Percentiles rank a stretch among this genome's conserved stretches.
Conservation (phyloP, 2,329 filamentous ascomycete species). For the Scytalidium sp. region DNA sequence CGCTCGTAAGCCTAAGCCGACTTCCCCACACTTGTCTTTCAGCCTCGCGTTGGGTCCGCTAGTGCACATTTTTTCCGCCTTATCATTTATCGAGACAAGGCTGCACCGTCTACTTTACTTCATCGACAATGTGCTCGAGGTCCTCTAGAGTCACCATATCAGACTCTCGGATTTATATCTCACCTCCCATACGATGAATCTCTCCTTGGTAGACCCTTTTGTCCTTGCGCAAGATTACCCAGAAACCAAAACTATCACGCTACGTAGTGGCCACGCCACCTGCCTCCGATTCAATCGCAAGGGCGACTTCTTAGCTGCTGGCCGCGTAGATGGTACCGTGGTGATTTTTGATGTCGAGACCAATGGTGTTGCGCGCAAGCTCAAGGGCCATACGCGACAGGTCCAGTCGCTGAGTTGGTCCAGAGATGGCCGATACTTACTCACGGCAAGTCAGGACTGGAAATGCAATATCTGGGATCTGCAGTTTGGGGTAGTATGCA, state of each 20-base stretch:
- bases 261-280: constrained; percentile 68
- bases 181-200: constrained; percentile 53
- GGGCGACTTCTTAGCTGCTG: constrained; percentile 92
- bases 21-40: background rate
- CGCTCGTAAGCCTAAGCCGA: too few relatives aligned
- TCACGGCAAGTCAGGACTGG: constrained; percentile 94
- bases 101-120: background rate
- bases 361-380: constrained; percentile 90
- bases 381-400: constrained; percentile 88
- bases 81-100: background rate
- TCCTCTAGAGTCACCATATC: background rate
- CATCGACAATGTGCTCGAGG: background rate
- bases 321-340: constrained; percentile 89
- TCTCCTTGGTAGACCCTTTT: constrained; percentile 69
- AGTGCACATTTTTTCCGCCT: background rate
- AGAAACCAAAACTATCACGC: constrained; percentile 81
- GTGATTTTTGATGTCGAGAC: constrained; percentile 98
- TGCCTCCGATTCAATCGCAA: constrained; percentile 85
- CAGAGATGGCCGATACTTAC: constrained; percentile 81
- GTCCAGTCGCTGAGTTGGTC: constrained; percentile 97
- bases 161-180: background rate
- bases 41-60: background rate
- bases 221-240: constrained; percentile 79
- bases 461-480: constrained; percentile 96
- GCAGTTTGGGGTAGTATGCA: constrained; percentile 63